Conservation (phyloP, 1,284 basidiomycete species). For the Trichosporon coremiiforme region DNA sequence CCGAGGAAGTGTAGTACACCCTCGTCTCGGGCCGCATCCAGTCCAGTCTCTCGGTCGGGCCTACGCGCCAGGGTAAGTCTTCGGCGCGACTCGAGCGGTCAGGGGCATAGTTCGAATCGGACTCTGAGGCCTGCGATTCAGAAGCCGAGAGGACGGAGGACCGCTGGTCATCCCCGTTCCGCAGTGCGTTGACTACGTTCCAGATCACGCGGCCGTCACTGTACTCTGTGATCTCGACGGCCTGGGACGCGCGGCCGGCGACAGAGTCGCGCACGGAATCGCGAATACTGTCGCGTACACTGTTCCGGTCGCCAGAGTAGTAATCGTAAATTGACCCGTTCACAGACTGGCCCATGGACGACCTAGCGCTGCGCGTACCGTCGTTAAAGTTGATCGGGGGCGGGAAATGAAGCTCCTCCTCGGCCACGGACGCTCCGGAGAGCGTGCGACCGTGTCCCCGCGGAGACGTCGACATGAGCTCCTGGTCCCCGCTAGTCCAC, state of each 20-base stretch:
- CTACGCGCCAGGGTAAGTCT: constrained; percentile 29
- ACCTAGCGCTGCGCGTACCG: background rate
- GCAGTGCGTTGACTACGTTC: constrained; percentile 51
- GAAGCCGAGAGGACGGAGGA: background rate
- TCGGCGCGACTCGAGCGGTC: no score
- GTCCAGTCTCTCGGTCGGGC: constrained; percentile 23
- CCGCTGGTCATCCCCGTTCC: constrained; percentile 23
- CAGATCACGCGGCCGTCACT: constrained; percentile 52
- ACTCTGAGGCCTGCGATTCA: constrained; percentile 3
- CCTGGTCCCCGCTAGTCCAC: constrained; percentile 42
- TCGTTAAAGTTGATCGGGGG: constrained; percentile 25
- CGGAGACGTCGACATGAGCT: constrained; percentile 37
- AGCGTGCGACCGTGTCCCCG: constrained; percentile 27
- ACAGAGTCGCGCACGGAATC: no score
- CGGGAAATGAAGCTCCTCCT: constrained; percentile 7
- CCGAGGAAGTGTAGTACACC: constrained; percentile 47
- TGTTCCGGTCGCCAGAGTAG: constrained; percentile 7
- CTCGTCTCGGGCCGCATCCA: constrained; percentile 43
- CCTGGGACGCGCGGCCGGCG: constrained; percentile 41
- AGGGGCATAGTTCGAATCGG: no score
- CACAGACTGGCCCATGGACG: constrained; percentile 21
- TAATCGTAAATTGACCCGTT: constrained; percentile 9
- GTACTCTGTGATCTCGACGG: constrained; percentile 53
- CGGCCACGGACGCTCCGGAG: constrained; percentile 5
- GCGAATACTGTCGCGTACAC: background rate